Conservation (phyloP, 208 protist genomes). For the Blechomonas ayalai region DNA sequence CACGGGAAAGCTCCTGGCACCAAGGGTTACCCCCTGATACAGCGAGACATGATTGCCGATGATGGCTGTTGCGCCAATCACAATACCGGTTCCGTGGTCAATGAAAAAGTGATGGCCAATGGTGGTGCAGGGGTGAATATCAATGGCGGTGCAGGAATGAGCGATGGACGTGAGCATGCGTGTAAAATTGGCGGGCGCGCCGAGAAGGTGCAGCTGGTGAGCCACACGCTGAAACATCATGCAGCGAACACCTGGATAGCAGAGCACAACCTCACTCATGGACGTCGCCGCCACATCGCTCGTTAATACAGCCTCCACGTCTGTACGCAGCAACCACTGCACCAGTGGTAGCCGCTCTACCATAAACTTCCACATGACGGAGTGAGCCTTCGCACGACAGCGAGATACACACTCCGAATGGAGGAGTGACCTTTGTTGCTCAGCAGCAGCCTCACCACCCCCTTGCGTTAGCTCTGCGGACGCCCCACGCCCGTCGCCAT, state of each 20-base stretch:
- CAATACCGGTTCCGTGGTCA: slow-evolving; percentile 87
- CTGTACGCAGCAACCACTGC: slow-evolving; percentile 53
- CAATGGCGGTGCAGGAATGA: slow-evolving; percentile 61
- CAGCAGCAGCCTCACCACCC: background rate
- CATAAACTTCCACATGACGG: slow-evolving; percentile 46
- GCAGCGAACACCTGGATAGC: slow-evolving; percentile 69
- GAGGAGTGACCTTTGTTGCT: no score
- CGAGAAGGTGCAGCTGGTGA: slow-evolving; percentile 55
- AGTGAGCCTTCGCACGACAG: slow-evolving; percentile 31
- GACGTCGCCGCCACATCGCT: slow-evolving; percentile 61
- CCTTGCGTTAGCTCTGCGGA: background rate
- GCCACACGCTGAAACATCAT: slow-evolving; percentile 67
- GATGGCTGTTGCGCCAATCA: slow-evolving; percentile 80
- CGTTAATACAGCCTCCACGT: slow-evolving; percentile 48
- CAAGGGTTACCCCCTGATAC: slow-evolving; percentile 85
- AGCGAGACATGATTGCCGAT: slow-evolving; percentile 76
- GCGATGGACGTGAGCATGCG: slow-evolving; percentile 70
- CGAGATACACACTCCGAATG: slow-evolving; percentile 13
- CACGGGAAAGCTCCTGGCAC: slow-evolving; percentile 55
- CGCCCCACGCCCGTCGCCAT: background rate
- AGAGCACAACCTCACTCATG: slow-evolving; percentile 52
- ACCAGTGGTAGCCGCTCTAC: slow-evolving; percentile 37
- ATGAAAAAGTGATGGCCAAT: slow-evolving; percentile 87
- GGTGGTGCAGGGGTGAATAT: slow-evolving; percentile 79
- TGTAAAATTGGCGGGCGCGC: slow-evolving; percentile 61